Evolutionary conservation across 164 flowering plant genomes (phyloP), one percentile per base, ranked within the genome.

Genomic region (Stephania japonica): DNA sequence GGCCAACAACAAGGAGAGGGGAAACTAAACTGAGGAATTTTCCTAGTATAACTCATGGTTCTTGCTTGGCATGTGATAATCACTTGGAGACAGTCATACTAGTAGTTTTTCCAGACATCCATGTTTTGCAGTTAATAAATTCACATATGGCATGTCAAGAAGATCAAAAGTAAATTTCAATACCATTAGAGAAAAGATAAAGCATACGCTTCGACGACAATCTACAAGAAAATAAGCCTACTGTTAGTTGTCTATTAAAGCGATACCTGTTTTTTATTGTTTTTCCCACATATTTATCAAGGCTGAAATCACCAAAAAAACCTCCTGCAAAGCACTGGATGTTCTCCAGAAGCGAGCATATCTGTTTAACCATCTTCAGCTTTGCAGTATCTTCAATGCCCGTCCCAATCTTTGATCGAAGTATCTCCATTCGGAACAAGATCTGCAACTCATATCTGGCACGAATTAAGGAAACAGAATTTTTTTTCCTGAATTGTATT

Each of bases 391-490:
- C 91, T 66, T 78, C 80, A 67, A 87, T 72, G 42, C 72, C 69
- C 42, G 14, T 81, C 43, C 86, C 80, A 72, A 83, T 72, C 76
- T 84, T 86, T 47, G 96, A 94, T 42, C 75, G 81, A 6, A 93
- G 86, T 72, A 93, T 88, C 80, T 95, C 99, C 93, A 95, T 90
- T 63, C 99, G 87, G 77, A 95, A 89, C 53, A 95, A 84, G 73
- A 95, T 88, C 85, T 93, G 99, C 80, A 95, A 68, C 81, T 95
- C 94, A 78, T 88, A 87, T 81, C 99, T 95, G 67, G 44, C 69
- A 63, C 43, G 41, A 13, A 74, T 87, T 83, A 86, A 89, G 90
- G 91, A 85, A 75, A 79, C 71, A n/a, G 38, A 32, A 32, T 2
- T 4, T 32, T 68, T 26, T 23, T 26, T 42, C 13, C 8, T n/a